Conservation (phyloP, 495 filamentous ascomycete species). For the Penicillium coffeae region DNA sequence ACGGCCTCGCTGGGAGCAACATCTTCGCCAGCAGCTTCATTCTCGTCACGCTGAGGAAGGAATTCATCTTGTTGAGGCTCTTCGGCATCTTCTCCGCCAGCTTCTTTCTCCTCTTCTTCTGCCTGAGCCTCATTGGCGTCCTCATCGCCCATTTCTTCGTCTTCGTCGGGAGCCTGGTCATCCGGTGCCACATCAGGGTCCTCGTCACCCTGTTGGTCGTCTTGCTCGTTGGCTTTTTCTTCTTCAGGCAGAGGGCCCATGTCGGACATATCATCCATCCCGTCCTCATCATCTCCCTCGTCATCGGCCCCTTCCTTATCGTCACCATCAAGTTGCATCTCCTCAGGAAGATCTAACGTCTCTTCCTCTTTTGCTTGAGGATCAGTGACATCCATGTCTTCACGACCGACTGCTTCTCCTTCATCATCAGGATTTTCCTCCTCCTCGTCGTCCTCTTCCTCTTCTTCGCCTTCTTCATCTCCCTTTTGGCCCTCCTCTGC, state of each 20-base stretch:
- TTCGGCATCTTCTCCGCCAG: conserved; percentile 47
- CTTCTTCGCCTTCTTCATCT: conserved; percentile 40
- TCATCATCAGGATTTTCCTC: conserved; percentile 57
- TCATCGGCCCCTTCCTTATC: conserved; percentile 60
- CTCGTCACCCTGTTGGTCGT: conserved; percentile 33
- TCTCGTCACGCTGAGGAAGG: conserved; percentile 39
- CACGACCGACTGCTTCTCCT: conserved; percentile 55
- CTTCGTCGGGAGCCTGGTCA: conserved; percentile 26
- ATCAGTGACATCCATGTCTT: conserved; percentile 62
- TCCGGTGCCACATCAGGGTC: conserved; percentile 40
- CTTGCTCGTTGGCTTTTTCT: conserved; percentile 34
- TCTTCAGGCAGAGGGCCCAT: conserved; percentile 56
- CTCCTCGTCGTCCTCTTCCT: conserved; percentile 55
- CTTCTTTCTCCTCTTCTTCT: conserved; percentile 51
- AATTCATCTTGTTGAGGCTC: conserved; percentile 41
- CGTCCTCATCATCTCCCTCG: conserved; percentile 62
- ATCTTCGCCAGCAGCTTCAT: conserved; percentile 44
- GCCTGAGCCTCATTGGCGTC: conserved; percentile 40
- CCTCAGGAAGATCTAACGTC: conserved; percentile 61
- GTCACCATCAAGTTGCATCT: conserved; percentile 65
- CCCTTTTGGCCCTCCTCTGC: conserved; percentile 41
- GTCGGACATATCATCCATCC: conserved; percentile 71
- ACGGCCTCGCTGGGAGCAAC: conserved; percentile 48
- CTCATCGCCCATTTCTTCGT: conserved; percentile 37
- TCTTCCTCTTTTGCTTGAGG: conserved; percentile 70